Percentiles rank a stretch among this genome's conserved stretches.
Conservation (phyloP, 306 rosid genomes). For the Adenanthera pavonina region DNA sequence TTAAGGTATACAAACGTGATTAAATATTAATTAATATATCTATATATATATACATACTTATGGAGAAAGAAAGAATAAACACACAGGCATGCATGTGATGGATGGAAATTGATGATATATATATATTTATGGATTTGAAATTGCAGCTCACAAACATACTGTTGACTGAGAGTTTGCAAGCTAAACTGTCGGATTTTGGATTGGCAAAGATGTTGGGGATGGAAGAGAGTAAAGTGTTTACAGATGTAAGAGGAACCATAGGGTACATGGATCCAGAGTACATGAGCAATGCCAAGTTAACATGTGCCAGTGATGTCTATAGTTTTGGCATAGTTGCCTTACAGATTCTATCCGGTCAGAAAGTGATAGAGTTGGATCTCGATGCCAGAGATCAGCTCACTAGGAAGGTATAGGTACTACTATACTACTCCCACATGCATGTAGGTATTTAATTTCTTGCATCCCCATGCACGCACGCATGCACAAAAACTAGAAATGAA, state of each 20-base stretch:
- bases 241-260: slow-evolving; percentile 88
- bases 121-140: not conserved
- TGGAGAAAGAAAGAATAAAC: not conserved
- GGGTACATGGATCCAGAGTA: slow-evolving; percentile 99
- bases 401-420: slow-evolving; percentile 56
- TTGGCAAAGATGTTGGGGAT: slow-evolving; percentile 76
- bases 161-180: slow-evolving; percentile 64
- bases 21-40: not conserved
- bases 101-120: not conserved
- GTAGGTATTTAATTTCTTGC: not conserved
- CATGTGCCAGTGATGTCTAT: slow-evolving; percentile 83
- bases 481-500: not conserved
- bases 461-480: not conserved
- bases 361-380: slow-evolving; percentile 78
- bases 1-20: slow-evolving; percentile 59
- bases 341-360: slow-evolving; percentile 86
- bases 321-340: slow-evolving; percentile 85
- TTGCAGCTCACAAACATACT: slow-evolving; percentile 85
- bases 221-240: slow-evolving; percentile 78
- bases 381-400: slow-evolving; percentile 90
- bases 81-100: not conserved
- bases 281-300: slow-evolving; percentile 86
- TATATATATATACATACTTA: not conserved
- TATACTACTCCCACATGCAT: not conserved
- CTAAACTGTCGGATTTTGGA: slow-evolving; percentile 92